Conservation (phyloP, 192 early-diverging fungal genomes). For the Coemansia sp. region DNA sequence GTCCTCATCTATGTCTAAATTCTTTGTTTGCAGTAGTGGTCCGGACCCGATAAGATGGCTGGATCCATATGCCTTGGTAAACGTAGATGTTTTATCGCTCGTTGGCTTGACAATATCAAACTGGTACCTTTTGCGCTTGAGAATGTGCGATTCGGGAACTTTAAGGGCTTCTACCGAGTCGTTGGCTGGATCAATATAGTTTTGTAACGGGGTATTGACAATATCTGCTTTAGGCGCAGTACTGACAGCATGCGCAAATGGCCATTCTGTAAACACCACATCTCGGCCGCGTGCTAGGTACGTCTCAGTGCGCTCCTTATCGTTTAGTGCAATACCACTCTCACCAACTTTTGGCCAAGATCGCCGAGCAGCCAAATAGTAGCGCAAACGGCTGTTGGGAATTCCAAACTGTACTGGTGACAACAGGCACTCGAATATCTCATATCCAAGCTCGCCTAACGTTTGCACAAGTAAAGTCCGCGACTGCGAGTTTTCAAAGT, state of each 20-base stretch:
- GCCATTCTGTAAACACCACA: constrained; percentile 30
- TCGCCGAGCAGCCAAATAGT: constrained; percentile 32
- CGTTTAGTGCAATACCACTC: neutral
- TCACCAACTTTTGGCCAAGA: neutral
- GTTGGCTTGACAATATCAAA: constrained; percentile 41
- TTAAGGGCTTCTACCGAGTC: constrained; percentile 6
- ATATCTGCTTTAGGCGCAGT: neutral
- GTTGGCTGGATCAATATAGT: constrained; percentile 21
- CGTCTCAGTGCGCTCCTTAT: constrained; percentile 6
- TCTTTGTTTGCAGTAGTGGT: constrained; percentile 72
- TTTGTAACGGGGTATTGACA: neutral
- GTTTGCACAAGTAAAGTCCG: constrained; percentile 23
- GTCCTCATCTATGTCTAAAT: constrained; percentile 65
- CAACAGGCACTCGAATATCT: constrained; percentile 35
- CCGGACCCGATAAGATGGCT: constrained; percentile 76
- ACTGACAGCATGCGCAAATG: constrained; percentile 24
- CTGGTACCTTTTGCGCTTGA: constrained; percentile 30
- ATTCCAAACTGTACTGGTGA: constrained; percentile 47
- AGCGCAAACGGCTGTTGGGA: constrained; percentile 42
- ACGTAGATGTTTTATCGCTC: constrained; percentile 40
- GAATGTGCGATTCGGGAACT: constrained; percentile 28
- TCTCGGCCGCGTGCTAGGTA: constrained; percentile 26
- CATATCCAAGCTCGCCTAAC: constrained; percentile 31
- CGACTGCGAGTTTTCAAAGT: constrained; percentile 50
- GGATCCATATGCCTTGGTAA: constrained; percentile 82